phyloP scores from a whole-genome alignment of 2,329 filamentous ascomycete species.

The Penicillium italicum region DNA sequence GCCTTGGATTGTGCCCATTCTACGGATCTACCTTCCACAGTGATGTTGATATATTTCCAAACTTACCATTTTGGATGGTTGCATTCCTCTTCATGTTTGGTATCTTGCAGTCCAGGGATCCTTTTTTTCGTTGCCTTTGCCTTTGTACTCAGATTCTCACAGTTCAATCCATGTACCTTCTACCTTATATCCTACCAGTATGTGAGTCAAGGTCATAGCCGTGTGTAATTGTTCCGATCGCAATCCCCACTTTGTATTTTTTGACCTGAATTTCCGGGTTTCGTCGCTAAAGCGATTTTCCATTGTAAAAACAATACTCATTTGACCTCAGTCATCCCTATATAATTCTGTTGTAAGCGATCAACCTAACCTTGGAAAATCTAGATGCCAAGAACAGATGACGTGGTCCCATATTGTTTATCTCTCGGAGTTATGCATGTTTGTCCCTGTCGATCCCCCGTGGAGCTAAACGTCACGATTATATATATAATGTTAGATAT shows the following conservation, averaged over 20 bases:
- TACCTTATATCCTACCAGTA: background rate
- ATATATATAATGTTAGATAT: too few species aligned
- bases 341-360: background rate
- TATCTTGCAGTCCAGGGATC: constrained; percentile 17
- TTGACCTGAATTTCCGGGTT: background rate
- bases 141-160: constrained; percentile 20
- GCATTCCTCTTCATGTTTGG: constrained; percentile 15
- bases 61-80: constrained; percentile 3
- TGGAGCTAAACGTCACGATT: background rate
- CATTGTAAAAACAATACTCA: background rate
- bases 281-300: background rate
- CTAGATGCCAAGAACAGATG: background rate
- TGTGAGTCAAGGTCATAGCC: background rate
- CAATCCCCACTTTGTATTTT: background rate
- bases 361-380: background rate
- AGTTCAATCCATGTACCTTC: constrained; percentile 27
- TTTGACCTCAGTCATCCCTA: background rate
- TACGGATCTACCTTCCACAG: constrained; percentile 1
- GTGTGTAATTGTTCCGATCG: background rate
- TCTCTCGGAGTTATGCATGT: constrained; percentile 5
- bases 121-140: constrained; percentile 1
- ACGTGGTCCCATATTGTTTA: constrained; percentile 12
- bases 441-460: constrained; percentile 23
- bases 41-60: constrained; percentile 6
- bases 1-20: background rate